Conservation (phyloP, 169 alveolate species). For the Sarcocystis neurona region DNA sequence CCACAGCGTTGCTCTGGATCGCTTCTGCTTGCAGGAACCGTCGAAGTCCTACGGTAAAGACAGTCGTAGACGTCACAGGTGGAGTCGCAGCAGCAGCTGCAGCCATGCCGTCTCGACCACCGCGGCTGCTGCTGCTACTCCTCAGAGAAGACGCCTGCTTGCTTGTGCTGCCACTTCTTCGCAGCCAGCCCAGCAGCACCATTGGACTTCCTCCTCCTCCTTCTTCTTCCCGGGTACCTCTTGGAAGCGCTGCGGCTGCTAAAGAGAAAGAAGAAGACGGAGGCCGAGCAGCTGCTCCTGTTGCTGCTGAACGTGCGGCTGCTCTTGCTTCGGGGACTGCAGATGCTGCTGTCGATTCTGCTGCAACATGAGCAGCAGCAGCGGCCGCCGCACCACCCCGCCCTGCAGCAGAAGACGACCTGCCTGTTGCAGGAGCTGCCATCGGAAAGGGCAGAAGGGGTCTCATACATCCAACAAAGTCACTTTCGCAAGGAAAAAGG, state of each 20-base stretch:
- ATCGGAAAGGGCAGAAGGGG: too few relatives aligned
- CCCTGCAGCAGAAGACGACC: too few relatives aligned
- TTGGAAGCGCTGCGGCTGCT: background rate
- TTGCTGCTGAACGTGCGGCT: background rate
- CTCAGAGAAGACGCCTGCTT: background rate
- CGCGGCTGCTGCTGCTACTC: background rate
- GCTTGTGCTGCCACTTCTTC: background rate
- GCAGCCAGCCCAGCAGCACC: background rate
- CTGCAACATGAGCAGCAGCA: too few relatives aligned
- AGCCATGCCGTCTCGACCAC: background rate
- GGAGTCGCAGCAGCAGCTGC: background rate
- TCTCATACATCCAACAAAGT: too few relatives aligned
- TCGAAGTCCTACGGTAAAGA: slow-evolving; percentile 73
- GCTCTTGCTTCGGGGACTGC: background rate
- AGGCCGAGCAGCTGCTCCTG: background rate
- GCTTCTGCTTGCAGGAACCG: slow-evolving; percentile 78
- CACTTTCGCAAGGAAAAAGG: too few relatives aligned
- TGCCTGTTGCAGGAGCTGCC: too few relatives aligned
- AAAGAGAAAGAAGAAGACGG: background rate
- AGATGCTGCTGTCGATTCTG: too few relatives aligned
- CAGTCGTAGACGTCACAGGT: background rate
- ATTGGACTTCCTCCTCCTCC: background rate
- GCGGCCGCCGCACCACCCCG: too few relatives aligned
- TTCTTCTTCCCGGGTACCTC: background rate
- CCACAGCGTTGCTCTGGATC: slow-evolving; percentile 87